Evolutionary conservation across 2,329 filamentous ascomycete species (phyloP).

Genomic region (Aspergillus alliaceus): DNA sequence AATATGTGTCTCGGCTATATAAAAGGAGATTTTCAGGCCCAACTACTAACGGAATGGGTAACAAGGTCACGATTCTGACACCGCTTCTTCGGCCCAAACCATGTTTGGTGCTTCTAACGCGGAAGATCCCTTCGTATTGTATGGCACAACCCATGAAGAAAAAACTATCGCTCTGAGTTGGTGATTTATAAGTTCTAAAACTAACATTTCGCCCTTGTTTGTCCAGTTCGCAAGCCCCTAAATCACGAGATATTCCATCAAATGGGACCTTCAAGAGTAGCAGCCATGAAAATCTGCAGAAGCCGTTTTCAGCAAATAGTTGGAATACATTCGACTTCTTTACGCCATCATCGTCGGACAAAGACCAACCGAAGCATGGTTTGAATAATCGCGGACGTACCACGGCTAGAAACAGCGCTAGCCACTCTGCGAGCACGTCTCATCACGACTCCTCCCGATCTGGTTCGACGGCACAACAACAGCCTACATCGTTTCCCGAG

Average conservation of each 20-base stretch:
- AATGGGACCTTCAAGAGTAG: constrained; percentile 31
- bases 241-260: constrained; percentile 6
- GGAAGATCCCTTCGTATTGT: constrained; percentile 9
- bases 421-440: constrained; percentile 18
- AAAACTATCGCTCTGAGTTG: not conserved
- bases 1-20: not conserved
- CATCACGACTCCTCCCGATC: constrained; percentile 18
- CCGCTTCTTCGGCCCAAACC: constrained; percentile 25
- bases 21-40: not conserved
- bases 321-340: constrained; percentile 43
- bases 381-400: constrained; percentile 22
- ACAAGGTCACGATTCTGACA: constrained; percentile 35
- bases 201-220: constrained; percentile 6
- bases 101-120: constrained; percentile 8
- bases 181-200: not conserved
- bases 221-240: constrained; percentile 9
- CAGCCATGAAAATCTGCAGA: constrained; percentile 34
- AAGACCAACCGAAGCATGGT: constrained; percentile 21
- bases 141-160: not conserved
- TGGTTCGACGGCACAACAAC: constrained; percentile 22
- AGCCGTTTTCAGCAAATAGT: constrained; percentile 43
- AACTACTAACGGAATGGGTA: constrained; percentile 24
- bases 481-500: constrained; percentile 32
- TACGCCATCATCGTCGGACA: constrained; percentile 26
- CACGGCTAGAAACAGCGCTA: constrained; percentile 20